Percentiles rank a stretch among this genome's conserved stretches.
These are phyloP conservation scores for Rhodomyrtus psidioides DNA, from an alignment of 441 rosid species.

Conservation along the genomic window DNA sequence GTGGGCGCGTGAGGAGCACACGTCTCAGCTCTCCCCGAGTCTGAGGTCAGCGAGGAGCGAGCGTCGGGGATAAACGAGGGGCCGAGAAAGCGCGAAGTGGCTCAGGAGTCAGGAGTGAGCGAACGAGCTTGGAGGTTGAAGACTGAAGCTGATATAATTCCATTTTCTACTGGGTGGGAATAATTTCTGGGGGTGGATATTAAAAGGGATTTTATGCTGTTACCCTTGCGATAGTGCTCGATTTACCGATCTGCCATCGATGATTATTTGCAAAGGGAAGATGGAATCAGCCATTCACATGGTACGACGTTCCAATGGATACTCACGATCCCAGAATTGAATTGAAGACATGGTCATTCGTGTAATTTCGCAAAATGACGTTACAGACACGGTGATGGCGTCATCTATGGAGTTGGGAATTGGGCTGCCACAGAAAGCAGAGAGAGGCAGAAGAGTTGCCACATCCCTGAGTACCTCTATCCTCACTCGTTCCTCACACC, in stretches of 20 bases:
- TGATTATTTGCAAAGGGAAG: rapidly evolving
- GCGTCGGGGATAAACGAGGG: background rate
- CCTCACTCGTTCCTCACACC: background rate
- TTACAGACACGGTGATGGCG: too few species aligned
- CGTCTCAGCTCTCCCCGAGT: background rate
- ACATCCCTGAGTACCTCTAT: background rate
- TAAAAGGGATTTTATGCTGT: background rate
- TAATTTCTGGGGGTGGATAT: rapidly evolving
- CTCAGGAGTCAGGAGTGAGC: background rate
- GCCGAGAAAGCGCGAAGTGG: background rate
- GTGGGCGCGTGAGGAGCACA: background rate
- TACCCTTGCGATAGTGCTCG: rapidly evolving
- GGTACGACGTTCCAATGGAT: too few species aligned
- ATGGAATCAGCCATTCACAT: too few species aligned
- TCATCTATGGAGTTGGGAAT: too few species aligned
- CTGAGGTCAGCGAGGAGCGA: background rate
- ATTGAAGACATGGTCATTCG: too few species aligned
- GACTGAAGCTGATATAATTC: background rate
- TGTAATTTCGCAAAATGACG: too few species aligned
- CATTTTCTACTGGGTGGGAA: background rate
- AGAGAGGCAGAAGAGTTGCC: background rate
- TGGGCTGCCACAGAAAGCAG: background rate
- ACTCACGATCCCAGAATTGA: too few species aligned
- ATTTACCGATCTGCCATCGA: background rate
- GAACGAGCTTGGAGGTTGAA: background rate